Conservation (phyloP, 2,329 filamentous ascomycete species). For the Penicillium glabrum region DNA sequence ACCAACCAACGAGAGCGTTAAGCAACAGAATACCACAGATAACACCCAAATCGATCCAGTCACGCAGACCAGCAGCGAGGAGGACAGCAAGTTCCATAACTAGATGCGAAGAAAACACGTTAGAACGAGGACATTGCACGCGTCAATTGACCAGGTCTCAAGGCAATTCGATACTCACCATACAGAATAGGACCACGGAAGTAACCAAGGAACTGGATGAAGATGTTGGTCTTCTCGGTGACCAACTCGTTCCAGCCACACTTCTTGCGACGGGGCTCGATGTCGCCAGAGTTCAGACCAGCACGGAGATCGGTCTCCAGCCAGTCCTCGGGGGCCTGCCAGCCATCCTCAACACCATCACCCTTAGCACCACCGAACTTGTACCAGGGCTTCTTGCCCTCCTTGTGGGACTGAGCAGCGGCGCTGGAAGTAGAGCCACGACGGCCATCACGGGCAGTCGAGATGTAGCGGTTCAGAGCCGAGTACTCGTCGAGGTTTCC, state of each 20-base stretch:
- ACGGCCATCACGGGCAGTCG: conserved; percentile 61
- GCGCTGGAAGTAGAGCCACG: conserved; percentile 49
- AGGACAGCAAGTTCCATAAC: conserved; percentile 76
- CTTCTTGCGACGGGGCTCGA: conserved; percentile 65
- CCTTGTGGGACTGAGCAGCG: conserved; percentile 42
- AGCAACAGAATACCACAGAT: conserved; percentile 73
- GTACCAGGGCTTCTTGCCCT: conserved; percentile 58
- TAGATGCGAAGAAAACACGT: conserved; percentile 12
- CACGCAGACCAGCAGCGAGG: conserved; percentile 70
- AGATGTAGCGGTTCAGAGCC: conserved; percentile 66
- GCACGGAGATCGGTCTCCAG: conserved; percentile 65
- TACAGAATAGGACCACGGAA: conserved; percentile 77
- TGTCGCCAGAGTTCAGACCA: conserved; percentile 60
- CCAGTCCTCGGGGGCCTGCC: conserved; percentile 64
- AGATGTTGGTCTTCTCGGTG: conserved; percentile 73
- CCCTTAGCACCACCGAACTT: conserved; percentile 51
- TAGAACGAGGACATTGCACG: conserved; percentile 3
- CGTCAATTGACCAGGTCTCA: not conserved
- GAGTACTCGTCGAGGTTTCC: conserved; percentile 59
- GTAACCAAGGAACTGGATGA: conserved; percentile 72
- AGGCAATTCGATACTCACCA: conserved; percentile 53
- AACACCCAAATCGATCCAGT: conserved; percentile 77
- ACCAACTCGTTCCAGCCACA: conserved; percentile 71
- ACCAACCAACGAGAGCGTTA: conserved; percentile 76
- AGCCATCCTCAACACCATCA: conserved; percentile 31